Conservation (phyloP, 495 filamentous ascomycete species). For the Podospora didyma region DNA sequence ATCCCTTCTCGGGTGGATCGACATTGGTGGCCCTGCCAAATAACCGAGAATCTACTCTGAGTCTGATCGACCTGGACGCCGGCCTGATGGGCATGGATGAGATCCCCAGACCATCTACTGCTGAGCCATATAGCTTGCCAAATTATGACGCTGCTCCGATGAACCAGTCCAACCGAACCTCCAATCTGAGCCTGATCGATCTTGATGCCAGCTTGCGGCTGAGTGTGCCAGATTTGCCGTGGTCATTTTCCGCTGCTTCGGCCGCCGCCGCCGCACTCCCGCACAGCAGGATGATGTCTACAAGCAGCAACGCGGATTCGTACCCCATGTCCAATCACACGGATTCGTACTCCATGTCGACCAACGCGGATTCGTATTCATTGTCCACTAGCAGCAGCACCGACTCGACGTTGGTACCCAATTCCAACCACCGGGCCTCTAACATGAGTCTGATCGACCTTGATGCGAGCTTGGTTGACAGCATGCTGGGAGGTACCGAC, state of each 20-base stretch:
- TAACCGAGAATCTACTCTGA: conserved; percentile 6
- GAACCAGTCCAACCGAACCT: neutral
- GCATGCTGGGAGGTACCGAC: neutral
- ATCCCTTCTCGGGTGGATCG: neutral
- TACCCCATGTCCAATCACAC: neutral
- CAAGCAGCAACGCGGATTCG: neutral
- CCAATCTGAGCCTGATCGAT: conserved; percentile 1
- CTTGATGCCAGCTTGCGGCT: conserved; percentile 1
- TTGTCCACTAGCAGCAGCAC: neutral
- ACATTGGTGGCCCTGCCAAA: neutral
- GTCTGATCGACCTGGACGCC: conserved; percentile 11
- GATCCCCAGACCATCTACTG: conserved; percentile 7
- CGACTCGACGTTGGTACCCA: neutral
- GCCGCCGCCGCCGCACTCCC: neutral
- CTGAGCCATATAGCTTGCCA: neutral
- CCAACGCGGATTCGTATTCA: neutral
- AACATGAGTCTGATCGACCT: neutral
- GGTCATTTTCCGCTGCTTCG: neutral
- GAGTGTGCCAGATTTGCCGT: neutral
- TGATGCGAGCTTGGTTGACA: neutral
- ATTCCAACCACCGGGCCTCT: neutral
- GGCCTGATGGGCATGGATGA: neutral
- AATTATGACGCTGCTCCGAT: neutral
- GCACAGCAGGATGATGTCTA: neutral
- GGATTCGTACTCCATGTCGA: neutral